These are phyloP conservation scores for Bertia moriformis DNA, from an alignment of 2,329 filamentous ascomycete genomes.

Conservation along the genomic window DNA sequence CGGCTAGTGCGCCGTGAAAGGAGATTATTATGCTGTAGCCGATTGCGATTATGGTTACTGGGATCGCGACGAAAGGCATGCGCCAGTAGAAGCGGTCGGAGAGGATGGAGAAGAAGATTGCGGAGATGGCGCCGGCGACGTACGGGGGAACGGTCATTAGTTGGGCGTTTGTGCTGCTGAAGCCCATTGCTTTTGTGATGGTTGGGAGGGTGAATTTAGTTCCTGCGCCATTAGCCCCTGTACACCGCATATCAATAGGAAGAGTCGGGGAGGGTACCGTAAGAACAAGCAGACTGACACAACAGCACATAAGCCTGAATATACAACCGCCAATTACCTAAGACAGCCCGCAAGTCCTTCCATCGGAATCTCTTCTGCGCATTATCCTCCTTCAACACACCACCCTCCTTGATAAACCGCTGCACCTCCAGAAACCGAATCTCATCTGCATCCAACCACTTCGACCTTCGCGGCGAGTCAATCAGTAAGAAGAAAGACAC, in stretches of 20 bases:
- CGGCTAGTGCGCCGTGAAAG: conserved; percentile 17
- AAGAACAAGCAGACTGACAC: conserved; percentile 10
- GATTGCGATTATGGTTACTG: conserved; percentile 16
- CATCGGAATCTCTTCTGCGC: conserved; percentile 4
- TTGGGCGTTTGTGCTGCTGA: conserved; percentile 9
- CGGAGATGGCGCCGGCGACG: conserved; percentile 14
- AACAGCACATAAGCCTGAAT: conserved; percentile 9
- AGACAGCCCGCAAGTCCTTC: conserved; percentile 4
- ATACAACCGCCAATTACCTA: conserved; percentile 6
- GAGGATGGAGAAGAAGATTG: conserved; percentile 15
- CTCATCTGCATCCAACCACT: conserved; percentile 4
- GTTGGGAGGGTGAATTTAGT: conserved; percentile 13
- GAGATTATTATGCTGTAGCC: conserved; percentile 19
- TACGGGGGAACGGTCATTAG: conserved; percentile 19
- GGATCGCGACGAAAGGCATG: conserved; percentile 20
- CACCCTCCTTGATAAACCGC: conserved; percentile 6
- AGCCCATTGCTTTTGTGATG: conserved; percentile 20
- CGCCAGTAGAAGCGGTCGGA: conserved; percentile 21
- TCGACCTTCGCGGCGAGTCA: conserved; percentile 4
- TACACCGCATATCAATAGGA: too few species aligned
- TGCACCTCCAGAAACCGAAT: conserved; percentile 5
- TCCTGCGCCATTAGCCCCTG: too few species aligned
- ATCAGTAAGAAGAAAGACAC: conserved; percentile 25
- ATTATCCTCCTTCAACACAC: conserved; percentile 3
- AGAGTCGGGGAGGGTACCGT: conserved; percentile 8